Percentiles rank a stretch among this genome's conserved stretches.
Conservation (phyloP, 208 protist species). For the Trypanosoma boissoni region DNA sequence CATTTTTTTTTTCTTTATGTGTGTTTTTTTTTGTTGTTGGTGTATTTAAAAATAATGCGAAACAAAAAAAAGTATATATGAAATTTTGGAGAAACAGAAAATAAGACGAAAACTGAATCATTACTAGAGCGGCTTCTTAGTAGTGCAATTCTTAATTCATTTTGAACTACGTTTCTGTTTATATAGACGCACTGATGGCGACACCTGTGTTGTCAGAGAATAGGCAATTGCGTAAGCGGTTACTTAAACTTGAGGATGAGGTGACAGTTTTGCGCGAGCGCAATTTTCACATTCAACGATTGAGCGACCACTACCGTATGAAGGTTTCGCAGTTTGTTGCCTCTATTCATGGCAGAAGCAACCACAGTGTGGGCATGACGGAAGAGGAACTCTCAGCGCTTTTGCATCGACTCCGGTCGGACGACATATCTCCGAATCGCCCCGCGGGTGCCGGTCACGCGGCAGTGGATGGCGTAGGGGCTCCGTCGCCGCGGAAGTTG, state of each 20-base stretch:
- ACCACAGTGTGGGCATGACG: background rate
- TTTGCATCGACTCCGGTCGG: slow-evolving; percentile 1
- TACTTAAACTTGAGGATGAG: slow-evolving; percentile 17
- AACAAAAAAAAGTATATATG: slow-evolving; percentile 2
- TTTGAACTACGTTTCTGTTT: slow-evolving; percentile 1
- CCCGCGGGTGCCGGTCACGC: background rate
- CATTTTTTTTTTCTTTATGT: slow-evolving; percentile 13
- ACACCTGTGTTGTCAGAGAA: background rate
- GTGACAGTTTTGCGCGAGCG: slow-evolving; percentile 8
- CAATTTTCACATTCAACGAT: slow-evolving; percentile 15
- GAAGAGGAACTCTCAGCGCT: slow-evolving; percentile 5
- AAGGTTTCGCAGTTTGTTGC: slow-evolving; percentile 13
- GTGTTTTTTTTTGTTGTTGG: slow-evolving; percentile 12
- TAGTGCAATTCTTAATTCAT: background rate
- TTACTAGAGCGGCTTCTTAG: too few relatives aligned
- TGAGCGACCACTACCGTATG: slow-evolving; percentile 17
- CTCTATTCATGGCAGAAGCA: slow-evolving; percentile 5
- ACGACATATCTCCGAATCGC: slow-evolving; percentile 3
- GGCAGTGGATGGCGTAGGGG: background rate
- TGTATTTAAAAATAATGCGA: slow-evolving; percentile 3
- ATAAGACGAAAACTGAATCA: too few relatives aligned
- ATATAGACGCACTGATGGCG: slow-evolving; percentile 2
- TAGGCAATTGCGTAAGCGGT: background rate
- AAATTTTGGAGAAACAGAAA: too few relatives aligned
- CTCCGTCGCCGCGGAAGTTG: background rate